Percentiles rank a stretch among this genome's conserved stretches.
Conservation (phyloP, 129 eudicot species). For the Ambrosia artemisiifolia region DNA sequence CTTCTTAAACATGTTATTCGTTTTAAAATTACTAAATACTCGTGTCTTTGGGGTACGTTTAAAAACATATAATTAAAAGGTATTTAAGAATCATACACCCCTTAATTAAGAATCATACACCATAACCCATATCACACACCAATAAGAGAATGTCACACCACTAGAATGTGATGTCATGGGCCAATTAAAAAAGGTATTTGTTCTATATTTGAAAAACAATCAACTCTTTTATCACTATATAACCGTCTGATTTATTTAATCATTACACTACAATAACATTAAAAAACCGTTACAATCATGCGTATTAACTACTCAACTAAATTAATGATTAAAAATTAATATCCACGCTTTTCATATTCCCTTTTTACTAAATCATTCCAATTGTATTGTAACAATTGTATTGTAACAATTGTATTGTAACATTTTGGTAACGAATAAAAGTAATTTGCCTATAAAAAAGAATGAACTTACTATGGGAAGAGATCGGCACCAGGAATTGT, state of each 20-base stretch:
- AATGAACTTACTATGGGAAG: slow-evolving; percentile 58
- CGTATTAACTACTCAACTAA: background rate
- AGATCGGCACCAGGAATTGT: slow-evolving; percentile 34
- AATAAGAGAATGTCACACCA: too few species aligned
- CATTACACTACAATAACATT: background rate
- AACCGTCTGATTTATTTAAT: slow-evolving; percentile 7
- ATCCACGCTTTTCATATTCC: slow-evolving; percentile 6
- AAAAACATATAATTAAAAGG: too few species aligned
- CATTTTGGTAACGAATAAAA: too few species aligned
- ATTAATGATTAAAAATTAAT: background rate
- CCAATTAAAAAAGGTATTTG: background rate
- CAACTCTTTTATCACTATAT: background rate
- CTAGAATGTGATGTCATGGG: too few species aligned
- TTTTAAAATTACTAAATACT: too few species aligned
- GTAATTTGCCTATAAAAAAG: background rate
- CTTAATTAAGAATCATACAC: too few species aligned
- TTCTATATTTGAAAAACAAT: background rate
- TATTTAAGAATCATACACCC: too few species aligned
- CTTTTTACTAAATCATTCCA: background rate
- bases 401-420: too few species aligned
- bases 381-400: too few species aligned
- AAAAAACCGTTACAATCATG: slow-evolving; percentile 16
- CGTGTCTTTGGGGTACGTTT: too few species aligned
- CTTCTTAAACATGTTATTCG: too few species aligned
- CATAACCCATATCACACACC: too few species aligned